Evolutionary conservation across 2,329 filamentous ascomycete species (phyloP).

Genomic region (Eutypella sp.): DNA sequence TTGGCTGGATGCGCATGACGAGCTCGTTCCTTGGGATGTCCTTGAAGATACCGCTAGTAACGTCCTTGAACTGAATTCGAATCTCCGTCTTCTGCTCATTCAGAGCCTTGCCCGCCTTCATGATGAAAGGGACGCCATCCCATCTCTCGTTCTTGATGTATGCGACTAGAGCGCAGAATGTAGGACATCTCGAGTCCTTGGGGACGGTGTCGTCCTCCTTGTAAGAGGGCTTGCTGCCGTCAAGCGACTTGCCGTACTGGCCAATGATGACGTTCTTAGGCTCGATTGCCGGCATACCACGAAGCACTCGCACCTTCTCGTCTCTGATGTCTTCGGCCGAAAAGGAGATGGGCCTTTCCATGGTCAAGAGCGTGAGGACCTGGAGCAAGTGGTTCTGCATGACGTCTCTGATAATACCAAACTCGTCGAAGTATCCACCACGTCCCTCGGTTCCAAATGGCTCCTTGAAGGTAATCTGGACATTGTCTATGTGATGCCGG

Average conservation of each 20-base stretch:
- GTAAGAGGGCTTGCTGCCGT: conserved; percentile 94
- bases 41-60: conserved; percentile 99
- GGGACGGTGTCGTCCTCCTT: conserved; percentile 98
- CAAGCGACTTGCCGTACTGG: conserved; percentile 93
- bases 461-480: conserved; percentile 99
- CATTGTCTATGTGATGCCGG: conserved; percentile 97
- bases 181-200: conserved; percentile 94
- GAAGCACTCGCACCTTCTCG: conserved; percentile 94
- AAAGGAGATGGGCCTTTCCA: conserved; percentile 98
- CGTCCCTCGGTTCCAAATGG: conserved; percentile 97
- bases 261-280: conserved; percentile 99
- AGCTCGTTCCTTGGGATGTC: conserved; percentile 99
- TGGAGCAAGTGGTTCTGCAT: conserved; percentile 99
- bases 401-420: conserved; percentile 97
- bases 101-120: conserved; percentile 97
- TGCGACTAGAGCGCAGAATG: conserved; percentile 93
- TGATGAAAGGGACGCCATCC: conserved; percentile 98
- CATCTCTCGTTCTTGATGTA: conserved; percentile 99
- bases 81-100: conserved; percentile 99
- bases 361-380: conserved; percentile 90
- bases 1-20: conserved; percentile 97
- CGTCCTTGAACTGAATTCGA: conserved; percentile 98
- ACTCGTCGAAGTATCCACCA: conserved; percentile 98
- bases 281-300: conserved; percentile 89
- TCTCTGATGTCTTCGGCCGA: conserved; percentile 97